Percentiles rank a stretch among this genome's conserved stretches.
phyloP scores from a whole-genome alignment of 2,329 filamentous ascomycete genomes.

The Phyllosticta citrichinensis region DNA sequence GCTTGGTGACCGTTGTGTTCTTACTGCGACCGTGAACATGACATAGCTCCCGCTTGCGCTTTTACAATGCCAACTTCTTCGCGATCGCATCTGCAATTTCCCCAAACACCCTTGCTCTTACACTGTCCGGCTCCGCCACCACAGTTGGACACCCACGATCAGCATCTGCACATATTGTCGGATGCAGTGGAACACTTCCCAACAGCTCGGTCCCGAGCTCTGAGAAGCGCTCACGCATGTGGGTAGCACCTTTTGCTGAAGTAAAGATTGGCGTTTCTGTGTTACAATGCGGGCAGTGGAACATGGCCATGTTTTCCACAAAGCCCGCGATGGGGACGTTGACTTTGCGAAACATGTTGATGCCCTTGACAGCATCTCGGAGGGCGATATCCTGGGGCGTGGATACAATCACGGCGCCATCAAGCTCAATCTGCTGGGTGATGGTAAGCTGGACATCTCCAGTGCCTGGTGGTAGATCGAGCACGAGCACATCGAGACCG shows the following conservation, averaged over 20 bases:
- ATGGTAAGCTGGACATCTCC: constrained; percentile 97
- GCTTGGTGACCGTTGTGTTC: background rate
- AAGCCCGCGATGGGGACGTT: constrained; percentile 69
- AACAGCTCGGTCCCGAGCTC: constrained; percentile 69
- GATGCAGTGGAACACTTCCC: constrained; percentile 81
- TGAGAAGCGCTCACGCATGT: constrained; percentile 66
- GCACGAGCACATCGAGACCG: constrained; percentile 73
- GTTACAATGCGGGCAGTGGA: constrained; percentile 41
- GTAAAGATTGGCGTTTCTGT: constrained; percentile 24
- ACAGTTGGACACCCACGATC: constrained; percentile 84
- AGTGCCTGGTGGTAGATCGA: constrained; percentile 89
- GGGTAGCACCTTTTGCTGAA: constrained; percentile 39
- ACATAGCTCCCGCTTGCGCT: background rate
- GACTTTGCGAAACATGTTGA: constrained; percentile 86
- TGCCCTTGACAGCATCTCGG: constrained; percentile 82
- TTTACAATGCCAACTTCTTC: constrained; percentile 31
- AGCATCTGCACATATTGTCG: constrained; percentile 76
- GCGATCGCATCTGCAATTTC: constrained; percentile 52
- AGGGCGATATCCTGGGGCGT: constrained; percentile 90
- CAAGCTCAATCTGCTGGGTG: constrained; percentile 82
- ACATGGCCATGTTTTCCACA: constrained; percentile 43
- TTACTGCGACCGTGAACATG: background rate
- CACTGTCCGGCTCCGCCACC: constrained; percentile 69
- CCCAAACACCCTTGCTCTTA: constrained; percentile 61
- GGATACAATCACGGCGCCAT: constrained; percentile 78